phyloP scores from a whole-genome alignment of 2,329 filamentous ascomycete genomes.

The Xylaria hypoxylon region DNA sequence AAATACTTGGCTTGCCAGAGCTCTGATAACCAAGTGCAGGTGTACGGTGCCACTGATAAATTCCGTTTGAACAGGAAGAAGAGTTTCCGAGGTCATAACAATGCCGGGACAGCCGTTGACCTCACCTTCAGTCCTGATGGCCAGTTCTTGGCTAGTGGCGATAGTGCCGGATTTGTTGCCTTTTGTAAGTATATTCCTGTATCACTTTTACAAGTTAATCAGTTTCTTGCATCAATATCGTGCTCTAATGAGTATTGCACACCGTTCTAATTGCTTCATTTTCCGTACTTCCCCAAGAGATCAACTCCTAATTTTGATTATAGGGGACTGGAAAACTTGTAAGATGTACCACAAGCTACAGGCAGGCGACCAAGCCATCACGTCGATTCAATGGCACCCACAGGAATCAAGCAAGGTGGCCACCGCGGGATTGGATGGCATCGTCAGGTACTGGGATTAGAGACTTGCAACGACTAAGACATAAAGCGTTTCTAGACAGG shows the following conservation, averaged over 20 bases:
- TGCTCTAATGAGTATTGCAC: not conserved
- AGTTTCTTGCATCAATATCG: not conserved
- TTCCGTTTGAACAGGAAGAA: constrained; percentile 99
- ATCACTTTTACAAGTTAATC: not conserved
- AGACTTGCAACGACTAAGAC: not conserved
- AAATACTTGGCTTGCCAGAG: constrained; percentile 96
- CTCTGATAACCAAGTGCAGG: constrained; percentile 95
- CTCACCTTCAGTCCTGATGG: constrained; percentile 90
- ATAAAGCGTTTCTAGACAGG: not conserved
- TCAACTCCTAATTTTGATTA: constrained; percentile 21
- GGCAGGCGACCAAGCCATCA: constrained; percentile 83
- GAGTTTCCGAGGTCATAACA: constrained; percentile 94
- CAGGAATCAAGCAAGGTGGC: constrained; percentile 95
- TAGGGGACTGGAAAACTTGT: constrained; percentile 96
- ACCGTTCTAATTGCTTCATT: not conserved
- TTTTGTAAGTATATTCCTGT: constrained; percentile 68
- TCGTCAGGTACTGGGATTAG: constrained; percentile 94
- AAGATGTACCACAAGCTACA: constrained; percentile 98
- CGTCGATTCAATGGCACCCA: constrained; percentile 95
- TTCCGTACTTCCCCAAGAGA: not conserved
- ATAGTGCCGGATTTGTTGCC: constrained; percentile 88
- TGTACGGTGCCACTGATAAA: constrained; percentile 93
- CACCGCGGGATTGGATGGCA: constrained; percentile 88
- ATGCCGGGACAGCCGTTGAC: constrained; percentile 92
- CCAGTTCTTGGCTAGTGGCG: constrained; percentile 88